phyloP scores from a whole-genome alignment of 2,329 filamentous ascomycete genomes.

The Trichoderma brevicompactum region DNA sequence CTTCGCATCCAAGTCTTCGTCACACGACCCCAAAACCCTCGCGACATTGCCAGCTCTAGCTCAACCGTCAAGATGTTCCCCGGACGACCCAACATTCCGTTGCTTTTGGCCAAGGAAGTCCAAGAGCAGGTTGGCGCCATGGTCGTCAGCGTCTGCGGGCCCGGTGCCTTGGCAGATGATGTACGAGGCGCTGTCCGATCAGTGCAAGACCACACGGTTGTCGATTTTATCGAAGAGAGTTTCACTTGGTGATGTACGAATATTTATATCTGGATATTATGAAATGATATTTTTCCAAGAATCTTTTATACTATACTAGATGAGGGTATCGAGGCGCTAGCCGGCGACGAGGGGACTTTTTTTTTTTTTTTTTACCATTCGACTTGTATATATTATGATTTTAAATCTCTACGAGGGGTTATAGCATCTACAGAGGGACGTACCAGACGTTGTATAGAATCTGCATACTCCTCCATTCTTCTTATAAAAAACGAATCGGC shows the following conservation, averaged over 20 bases:
- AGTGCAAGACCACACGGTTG: conserved; percentile 64
- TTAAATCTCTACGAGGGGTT: conserved; percentile 30
- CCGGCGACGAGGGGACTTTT: conserved; percentile 4
- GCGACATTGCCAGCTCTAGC: conserved; percentile 76
- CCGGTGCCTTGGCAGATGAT: conserved; percentile 75
- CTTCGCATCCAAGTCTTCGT: conserved; percentile 89
- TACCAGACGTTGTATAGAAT: conserved; percentile 29
- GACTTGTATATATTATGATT: conserved; percentile 37
- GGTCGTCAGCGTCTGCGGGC: conserved; percentile 81
- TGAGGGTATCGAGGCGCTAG: conserved; percentile 14
- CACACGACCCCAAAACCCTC: conserved; percentile 82
- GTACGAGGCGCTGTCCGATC: conserved; percentile 70
- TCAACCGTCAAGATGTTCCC: conserved; percentile 89
- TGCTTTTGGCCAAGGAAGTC: conserved; percentile 81
- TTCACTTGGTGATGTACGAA: conserved; percentile 63
- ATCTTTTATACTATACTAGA: conserved; percentile 24
- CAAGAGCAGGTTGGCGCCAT: conserved; percentile 84
- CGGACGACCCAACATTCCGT: conserved; percentile 80
- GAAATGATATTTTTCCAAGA: conserved; percentile 13
- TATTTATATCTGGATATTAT: conserved; percentile 20
- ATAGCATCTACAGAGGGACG: conserved; percentile 31
- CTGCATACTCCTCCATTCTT: conserved; percentile 19
- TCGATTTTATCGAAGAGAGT: conserved; percentile 78
- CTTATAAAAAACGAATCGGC: conserved; percentile 12
- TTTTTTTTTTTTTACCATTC: conserved; percentile 33